Percentiles rank a stretch among this genome's conserved stretches.
Evolutionary conservation across 2,329 filamentous ascomycete species (phyloP).

Genomic region (Clarireedia monteithiana): DNA sequence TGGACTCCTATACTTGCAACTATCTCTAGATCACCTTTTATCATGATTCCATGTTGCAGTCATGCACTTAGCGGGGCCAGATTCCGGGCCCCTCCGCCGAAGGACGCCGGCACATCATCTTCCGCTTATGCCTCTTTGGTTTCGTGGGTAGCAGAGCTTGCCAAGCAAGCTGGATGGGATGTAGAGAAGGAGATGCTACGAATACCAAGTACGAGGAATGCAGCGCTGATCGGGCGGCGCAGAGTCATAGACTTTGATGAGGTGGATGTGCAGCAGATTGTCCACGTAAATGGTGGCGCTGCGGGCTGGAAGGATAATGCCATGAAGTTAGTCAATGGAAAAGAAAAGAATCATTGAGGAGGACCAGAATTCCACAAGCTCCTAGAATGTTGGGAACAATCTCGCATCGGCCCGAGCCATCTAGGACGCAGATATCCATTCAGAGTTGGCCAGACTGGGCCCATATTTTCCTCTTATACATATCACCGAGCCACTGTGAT

Average conservation of each 20-base stretch:
- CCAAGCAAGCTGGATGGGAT: conserved; percentile 63
- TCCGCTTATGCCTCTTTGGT: conserved; percentile 82
- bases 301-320: conserved; percentile 53
- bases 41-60: conserved; percentile 93
- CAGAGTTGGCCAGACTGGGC: too few species aligned
- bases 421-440: too few species aligned
- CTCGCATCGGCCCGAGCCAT: too few species aligned
- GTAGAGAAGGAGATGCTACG: conserved; percentile 79
- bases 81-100: conserved; percentile 58
- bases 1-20: conserved; percentile 90
- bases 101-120: conserved; percentile 28
- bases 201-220: conserved; percentile 88
- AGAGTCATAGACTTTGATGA: conserved; percentile 21
- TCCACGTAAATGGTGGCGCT: conserved; percentile 46
- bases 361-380: not conserved
- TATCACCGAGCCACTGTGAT: too few species aligned
- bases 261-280: conserved; percentile 37
- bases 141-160: conserved; percentile 65
- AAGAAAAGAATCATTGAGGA: conserved; percentile 9
- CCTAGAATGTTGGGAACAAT: not conserved
- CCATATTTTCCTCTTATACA: too few species aligned
- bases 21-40: conserved; percentile 69
- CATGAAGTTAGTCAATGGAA: conserved; percentile 49
- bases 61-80: conserved; percentile 71
- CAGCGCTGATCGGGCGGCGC: conserved; percentile 64